These are phyloP conservation scores for Lantana camara DNA, from an alignment of 257 asterid species.

Conservation along the genomic window DNA sequence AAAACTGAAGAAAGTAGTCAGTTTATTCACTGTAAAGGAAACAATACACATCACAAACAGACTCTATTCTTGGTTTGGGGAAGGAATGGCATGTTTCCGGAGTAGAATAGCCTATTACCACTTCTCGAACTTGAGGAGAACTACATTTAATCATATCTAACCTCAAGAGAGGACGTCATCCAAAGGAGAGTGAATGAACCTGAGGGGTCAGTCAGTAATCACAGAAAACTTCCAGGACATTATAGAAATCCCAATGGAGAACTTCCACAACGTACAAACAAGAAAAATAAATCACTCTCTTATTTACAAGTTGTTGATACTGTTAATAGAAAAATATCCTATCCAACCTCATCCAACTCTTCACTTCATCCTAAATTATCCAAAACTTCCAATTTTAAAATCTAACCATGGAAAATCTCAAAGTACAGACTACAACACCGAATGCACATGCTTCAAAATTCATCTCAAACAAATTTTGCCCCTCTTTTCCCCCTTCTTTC, in stretches of 20 bases:
- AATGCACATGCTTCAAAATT: neutral
- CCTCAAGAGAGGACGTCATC: no score
- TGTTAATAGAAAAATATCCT: neutral
- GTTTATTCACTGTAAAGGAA: neutral
- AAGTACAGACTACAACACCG: neutral
- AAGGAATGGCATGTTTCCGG: no score
- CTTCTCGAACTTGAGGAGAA: no score
- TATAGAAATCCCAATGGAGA: no score
- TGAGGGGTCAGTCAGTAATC: no score
- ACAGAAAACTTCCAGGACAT: no score
- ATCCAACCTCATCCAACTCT: neutral
- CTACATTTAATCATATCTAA: no score
- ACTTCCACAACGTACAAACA: neutral
- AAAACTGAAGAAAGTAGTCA: neutral
- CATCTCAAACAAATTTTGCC: neutral
- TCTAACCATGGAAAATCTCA: neutral
- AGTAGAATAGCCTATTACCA: no score
- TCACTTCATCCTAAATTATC: neutral
- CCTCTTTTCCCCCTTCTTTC: neutral
- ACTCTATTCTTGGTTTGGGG: no score
- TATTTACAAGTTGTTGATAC: neutral
- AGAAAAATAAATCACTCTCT: conserved; percentile 12
- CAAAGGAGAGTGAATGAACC: no score
- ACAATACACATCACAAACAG: neutral
- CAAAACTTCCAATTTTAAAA: conserved; percentile 1